Conservation (phyloP, 2,329 filamentous ascomycete species). For the Scleromitrula shiraiana region DNA sequence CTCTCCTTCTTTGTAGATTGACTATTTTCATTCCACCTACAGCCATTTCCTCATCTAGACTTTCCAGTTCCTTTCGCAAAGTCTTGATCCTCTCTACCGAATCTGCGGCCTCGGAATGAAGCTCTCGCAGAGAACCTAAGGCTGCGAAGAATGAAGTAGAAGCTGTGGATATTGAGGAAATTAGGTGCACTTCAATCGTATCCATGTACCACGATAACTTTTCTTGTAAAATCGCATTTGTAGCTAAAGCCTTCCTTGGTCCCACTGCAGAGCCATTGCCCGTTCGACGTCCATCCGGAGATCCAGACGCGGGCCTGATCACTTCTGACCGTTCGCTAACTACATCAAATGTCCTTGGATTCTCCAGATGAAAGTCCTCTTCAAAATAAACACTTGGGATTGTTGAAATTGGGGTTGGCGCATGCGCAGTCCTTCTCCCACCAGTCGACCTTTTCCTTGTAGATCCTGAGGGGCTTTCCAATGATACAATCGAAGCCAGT, state of each 20-base stretch:
- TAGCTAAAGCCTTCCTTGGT: conserved; percentile 80
- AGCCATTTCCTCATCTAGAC: conserved; percentile 81
- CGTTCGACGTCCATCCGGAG: conserved; percentile 43
- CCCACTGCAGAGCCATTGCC: conserved; percentile 50
- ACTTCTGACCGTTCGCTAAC: conserved; percentile 95
- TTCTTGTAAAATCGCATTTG: conserved; percentile 94
- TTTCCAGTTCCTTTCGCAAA: conserved; percentile 69
- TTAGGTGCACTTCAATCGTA: conserved; percentile 93
- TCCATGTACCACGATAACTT: conserved; percentile 99
- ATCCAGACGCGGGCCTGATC: conserved; percentile 51
- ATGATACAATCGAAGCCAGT: conserved; percentile 33
- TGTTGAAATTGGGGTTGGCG: conserved; percentile 80
- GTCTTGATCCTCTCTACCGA: conserved; percentile 82
- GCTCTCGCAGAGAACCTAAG: conserved; percentile 77
- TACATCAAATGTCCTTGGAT: conserved; percentile 91
- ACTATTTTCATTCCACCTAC: conserved; percentile 78
- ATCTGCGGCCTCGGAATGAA: conserved; percentile 86
- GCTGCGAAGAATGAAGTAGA: conserved; percentile 96
- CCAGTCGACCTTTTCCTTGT: conserved; percentile 44
- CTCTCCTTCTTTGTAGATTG: conserved; percentile 69
- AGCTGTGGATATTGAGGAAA: conserved; percentile 90
- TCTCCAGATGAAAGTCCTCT: conserved; percentile 89
- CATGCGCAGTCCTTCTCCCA: conserved; percentile 54
- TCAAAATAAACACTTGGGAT: conserved; percentile 94
- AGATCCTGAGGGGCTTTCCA: conserved; percentile 20